These are phyloP conservation scores for Thalassia testudinum DNA, from an alignment of 116 monocot genomes.

Conservation along the genomic window DNA sequence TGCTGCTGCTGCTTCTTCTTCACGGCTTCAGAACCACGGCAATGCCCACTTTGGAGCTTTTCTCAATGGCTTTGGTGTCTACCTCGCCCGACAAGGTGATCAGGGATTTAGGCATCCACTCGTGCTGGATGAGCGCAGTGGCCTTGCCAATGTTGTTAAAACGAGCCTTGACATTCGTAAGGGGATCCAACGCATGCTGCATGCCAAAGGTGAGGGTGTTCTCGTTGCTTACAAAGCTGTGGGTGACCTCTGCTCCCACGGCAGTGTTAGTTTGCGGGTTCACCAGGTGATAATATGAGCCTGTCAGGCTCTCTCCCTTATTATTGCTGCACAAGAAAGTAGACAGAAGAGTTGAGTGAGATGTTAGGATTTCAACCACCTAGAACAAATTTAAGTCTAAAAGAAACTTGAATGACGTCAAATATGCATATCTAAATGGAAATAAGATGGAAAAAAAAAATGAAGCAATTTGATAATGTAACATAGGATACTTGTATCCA, in stretches of 20 bases:
- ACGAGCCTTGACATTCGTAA: conserved; percentile 64
- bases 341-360: background rate
- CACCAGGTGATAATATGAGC: conserved; percentile 52
- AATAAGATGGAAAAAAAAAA: background rate
- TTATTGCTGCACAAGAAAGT: conserved; percentile 19
- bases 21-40: conserved; percentile 63
- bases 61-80: conserved; percentile 94
- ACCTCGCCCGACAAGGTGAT: conserved; percentile 74
- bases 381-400: background rate
- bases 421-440: background rate
- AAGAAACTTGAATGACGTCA: background rate
- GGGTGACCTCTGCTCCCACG: conserved; percentile 64
- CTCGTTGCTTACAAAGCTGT: conserved; percentile 60
- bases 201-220: conserved; percentile 66
- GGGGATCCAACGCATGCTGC: conserved; percentile 64
- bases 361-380: background rate
- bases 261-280: conserved; percentile 37
- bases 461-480: background rate
- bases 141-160: conserved; percentile 76
- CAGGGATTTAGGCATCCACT: conserved; percentile 71
- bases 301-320: conserved; percentile 13
- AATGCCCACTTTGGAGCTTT: conserved; percentile 86
- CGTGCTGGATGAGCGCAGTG: conserved; percentile 72
- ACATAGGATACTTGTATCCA: too few relatives aligned
- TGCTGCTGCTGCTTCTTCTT: background rate